Conservation (phyloP, 768 basidiomycete species). For the Phylloporus scabripes region DNA sequence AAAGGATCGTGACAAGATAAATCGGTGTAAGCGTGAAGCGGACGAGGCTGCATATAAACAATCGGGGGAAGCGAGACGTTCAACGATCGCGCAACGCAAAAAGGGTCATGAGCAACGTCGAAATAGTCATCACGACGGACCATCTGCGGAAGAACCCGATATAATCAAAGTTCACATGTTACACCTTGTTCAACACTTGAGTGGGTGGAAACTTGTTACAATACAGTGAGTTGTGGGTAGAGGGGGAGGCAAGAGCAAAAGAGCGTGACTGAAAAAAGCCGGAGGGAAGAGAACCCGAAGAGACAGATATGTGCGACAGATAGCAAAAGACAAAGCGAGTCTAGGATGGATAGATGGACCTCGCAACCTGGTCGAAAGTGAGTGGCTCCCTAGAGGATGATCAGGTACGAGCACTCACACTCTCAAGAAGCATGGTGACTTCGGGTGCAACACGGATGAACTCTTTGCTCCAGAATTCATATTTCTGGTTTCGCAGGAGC, state of each 20-base stretch:
- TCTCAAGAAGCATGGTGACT: conserved; percentile 79
- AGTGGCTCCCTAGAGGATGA: neutral
- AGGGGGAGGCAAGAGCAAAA: conserved; percentile 15
- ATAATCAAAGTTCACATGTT: conserved; percentile 44
- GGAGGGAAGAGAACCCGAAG: conserved; percentile 46
- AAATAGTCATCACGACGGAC: conserved; percentile 12
- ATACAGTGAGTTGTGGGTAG: conserved; percentile 67
- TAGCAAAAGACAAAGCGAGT: conserved; percentile 61
- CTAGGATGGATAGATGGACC: conserved; percentile 75
- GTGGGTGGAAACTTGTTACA: conserved; percentile 59
- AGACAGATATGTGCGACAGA: conserved; percentile 75
- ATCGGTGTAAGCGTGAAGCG: conserved; percentile 4
- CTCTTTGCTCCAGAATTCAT: conserved; percentile 87
- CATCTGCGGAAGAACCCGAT: conserved; percentile 14
- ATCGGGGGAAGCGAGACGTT: conserved; percentile 6
- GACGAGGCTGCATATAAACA: conserved; percentile 18
- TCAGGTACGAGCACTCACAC: conserved; percentile 45
- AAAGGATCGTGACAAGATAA: conserved; percentile 28
- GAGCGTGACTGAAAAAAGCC: conserved; percentile 1
- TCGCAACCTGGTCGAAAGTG: conserved; percentile 52
- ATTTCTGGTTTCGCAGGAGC: conserved; percentile 83
- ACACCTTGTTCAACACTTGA: conserved; percentile 57
- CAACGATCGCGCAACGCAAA: conserved; percentile 8
- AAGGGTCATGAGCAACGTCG: conserved; percentile 9
- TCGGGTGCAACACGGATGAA: conserved; percentile 83